Evolutionary conservation across 176 grass and related monocot species (phyloP).

Genomic region (Juncus effusus): DNA sequence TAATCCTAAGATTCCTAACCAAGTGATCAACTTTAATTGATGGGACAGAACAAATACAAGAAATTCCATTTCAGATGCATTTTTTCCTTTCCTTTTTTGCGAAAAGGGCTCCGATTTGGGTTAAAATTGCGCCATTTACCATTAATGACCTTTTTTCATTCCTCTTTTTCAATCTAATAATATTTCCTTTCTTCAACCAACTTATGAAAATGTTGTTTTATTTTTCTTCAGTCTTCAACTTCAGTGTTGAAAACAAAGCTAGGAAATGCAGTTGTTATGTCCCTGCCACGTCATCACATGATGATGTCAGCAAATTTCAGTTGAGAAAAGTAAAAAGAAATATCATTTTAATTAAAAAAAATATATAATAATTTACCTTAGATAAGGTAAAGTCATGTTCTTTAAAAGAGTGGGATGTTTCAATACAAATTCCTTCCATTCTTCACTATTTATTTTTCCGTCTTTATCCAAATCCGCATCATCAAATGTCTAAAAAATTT

Average conservation of each 20-base stretch:
- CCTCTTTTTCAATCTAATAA: constrained; percentile 10
- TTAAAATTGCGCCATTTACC: neutral
- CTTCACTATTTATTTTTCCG: constrained; percentile 70
- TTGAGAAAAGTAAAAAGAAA: neutral
- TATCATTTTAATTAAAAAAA: constrained; percentile 2
- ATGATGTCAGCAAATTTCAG: constrained; percentile 13
- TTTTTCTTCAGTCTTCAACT: constrained; percentile 53
- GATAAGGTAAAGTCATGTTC: constrained; percentile 85
- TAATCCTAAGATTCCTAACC: too few relatives aligned
- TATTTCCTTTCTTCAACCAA: neutral
- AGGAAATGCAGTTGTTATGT: constrained; percentile 75
- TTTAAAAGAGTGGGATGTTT: constrained; percentile 60
- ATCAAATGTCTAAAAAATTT: constrained; percentile 60
- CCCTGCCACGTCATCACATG: constrained; percentile 34
- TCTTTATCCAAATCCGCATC: constrained; percentile 69
- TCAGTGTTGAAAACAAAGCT: constrained; percentile 79
- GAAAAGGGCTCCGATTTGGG: neutral
- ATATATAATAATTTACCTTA: constrained; percentile 38
- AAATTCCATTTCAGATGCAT: neutral
- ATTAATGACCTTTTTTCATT: neutral
- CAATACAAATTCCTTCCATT: constrained; percentile 76
- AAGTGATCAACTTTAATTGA: too few relatives aligned
- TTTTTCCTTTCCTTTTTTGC: neutral
- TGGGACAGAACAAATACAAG: too few relatives aligned
- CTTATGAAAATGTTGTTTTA: neutral